Evolutionary conservation across 345 rosid genomes (phyloP).

Genomic region (Eucalyptus microcorys): DNA sequence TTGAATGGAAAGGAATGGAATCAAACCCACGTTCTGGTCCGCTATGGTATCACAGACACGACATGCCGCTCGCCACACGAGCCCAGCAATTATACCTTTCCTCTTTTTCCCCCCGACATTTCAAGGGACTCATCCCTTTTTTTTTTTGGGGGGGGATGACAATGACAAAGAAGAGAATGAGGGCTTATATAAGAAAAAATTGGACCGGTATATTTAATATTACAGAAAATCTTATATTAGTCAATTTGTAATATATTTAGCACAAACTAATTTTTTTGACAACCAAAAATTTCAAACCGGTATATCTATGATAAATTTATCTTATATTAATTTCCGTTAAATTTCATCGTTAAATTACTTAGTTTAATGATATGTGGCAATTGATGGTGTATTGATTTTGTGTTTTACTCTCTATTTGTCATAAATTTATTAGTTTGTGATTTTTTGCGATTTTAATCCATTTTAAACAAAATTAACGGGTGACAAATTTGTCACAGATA

Average conservation of each 20-base stretch:
- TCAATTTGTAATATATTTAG: too few species aligned
- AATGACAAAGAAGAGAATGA: neutral
- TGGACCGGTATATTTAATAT: neutral
- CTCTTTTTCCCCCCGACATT: neutral
- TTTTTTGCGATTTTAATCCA: too few species aligned
- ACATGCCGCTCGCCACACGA: neutral
- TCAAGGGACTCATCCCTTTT: neutral
- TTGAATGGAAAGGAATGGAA: neutral
- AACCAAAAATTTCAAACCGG: rapidly evolving
- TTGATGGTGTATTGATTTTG: rapidly evolving
- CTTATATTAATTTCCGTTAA: too few species aligned
- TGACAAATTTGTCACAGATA: rapidly evolving
- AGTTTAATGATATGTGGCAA: rapidly evolving
- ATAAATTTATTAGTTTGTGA: rapidly evolving
- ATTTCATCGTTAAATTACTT: too few species aligned
- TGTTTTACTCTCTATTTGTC: rapidly evolving
- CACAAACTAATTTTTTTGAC: rapidly evolving
- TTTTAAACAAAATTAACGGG: rapidly evolving
- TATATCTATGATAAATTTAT: rapidly evolving
- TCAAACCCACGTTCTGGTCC: neutral
- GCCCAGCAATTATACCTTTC: neutral
- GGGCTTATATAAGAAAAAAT: neutral
- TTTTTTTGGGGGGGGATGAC: neutral
- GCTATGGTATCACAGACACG: neutral
- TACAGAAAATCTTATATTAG: too few species aligned